These are phyloP conservation scores for Saccharomycopsis amapae DNA, from an alignment of 805 yeast genomes.

Conservation along the genomic window DNA sequence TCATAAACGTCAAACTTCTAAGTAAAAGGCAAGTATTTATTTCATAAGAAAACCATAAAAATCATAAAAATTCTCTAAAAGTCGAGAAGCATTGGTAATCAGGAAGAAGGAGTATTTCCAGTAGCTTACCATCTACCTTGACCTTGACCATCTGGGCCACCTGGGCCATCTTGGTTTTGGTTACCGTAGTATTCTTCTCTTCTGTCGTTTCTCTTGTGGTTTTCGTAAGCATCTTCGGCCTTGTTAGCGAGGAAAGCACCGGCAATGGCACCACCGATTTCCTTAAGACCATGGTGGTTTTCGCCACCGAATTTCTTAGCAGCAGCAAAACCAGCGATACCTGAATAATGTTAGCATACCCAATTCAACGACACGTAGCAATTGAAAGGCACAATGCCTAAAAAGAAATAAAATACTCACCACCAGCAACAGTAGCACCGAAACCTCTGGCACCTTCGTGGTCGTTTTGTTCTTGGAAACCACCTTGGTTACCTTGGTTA, in stretches of 20 bases:
- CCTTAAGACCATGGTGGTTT: conserved; percentile 36
- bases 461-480: conserved; percentile 21
- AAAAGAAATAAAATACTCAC: no score
- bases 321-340: conserved; percentile 47
- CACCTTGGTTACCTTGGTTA: conserved; percentile 8
- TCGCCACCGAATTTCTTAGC: conserved; percentile 38
- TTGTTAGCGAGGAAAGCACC: conserved; percentile 52
- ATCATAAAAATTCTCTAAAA: not conserved
- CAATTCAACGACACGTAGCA: no score
- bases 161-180: conserved; percentile 8
- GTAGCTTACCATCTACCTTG: conserved; percentile 14
- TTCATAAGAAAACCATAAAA: not conserved
- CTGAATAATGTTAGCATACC: no score
- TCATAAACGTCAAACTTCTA: no score
- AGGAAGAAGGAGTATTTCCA: not conserved
- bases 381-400: no score
- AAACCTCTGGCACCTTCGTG: conserved; percentile 35
- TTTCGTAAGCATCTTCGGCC: conserved; percentile 35
- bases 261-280: conserved; percentile 45
- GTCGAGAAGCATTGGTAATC: not conserved
- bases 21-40: no score
- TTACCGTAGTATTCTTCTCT: conserved; percentile 17
- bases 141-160: conserved; percentile 1
- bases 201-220: conserved; percentile 22
- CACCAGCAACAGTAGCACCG: conserved; percentile 41